Base-by-base conservation (phyloP, 495 filamentous ascomycete species). In the Penicillium diatomitis region DNA sequence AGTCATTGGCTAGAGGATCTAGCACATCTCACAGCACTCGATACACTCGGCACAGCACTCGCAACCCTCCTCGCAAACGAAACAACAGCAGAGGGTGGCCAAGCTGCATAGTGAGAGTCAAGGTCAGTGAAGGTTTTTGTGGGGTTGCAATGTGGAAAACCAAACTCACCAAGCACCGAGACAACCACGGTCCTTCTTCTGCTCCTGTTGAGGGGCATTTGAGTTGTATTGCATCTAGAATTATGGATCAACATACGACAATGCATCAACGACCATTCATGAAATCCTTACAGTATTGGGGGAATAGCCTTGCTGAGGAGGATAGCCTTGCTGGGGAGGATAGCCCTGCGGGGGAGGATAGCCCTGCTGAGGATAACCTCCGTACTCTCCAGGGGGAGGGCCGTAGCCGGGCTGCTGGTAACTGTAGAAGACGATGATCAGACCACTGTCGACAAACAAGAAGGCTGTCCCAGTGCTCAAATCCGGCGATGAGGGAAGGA, bases 11-110 rank as follows among this genome's bases (percentile, higher is more conserved):
- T 28, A 20, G 38, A 10, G 32, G 38, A 30, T 54, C 53, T 69
- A 78, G 52, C 76, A 79, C 52, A 79, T 74, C 53, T 75, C 71
- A 50, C 71, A 80, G 66, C 83, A 85, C 56, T 86, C 81, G 60
- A 75, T 73, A 62, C 82, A 85, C 2, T 84, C 84, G 38, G 81
- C 77, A 59, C 85, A 88, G 67, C 84, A 88, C 55, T 87, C 85
- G 61, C 86, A 88, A 40, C 83, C 77, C 67, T 88, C 81, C 58
- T 88, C 85, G 54, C 83, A 85, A 27, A 88, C 77, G 66, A 83
- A 88, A 58, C 85, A 88, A 59, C 86, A 90, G 73, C 84, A 88
- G 39, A 88, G 66, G 28, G 76, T 74, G 9, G 83, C 83, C 30
- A 90, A 62, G 66, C 86, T 78, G 51, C 20, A 34, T 10, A 35